These are phyloP conservation scores for Exophiala sideris DNA, from an alignment of 2,329 filamentous ascomycete genomes.

Conservation along the genomic window DNA sequence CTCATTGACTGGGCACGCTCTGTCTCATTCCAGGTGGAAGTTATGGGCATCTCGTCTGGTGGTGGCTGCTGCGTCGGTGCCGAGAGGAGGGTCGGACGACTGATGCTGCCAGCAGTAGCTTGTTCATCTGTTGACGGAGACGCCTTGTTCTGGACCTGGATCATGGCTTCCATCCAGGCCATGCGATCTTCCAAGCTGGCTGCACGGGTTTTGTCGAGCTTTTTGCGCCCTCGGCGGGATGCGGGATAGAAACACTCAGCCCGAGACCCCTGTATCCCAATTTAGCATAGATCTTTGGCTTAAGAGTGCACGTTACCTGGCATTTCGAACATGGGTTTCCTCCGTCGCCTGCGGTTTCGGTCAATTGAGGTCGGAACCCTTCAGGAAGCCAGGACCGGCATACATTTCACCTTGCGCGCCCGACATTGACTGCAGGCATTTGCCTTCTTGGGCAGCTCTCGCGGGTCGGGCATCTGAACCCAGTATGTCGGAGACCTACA, in stretches of 20 bases:
- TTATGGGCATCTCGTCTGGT: background rate
- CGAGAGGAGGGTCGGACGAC: background rate
- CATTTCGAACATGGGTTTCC: too few relatives aligned
- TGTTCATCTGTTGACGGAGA: background rate
- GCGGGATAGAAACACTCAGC: background rate
- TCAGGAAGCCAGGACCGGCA: background rate
- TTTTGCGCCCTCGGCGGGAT: background rate
- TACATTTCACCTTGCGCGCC: background rate
- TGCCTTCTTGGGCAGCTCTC: constrained; percentile 1
- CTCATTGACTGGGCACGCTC: background rate
- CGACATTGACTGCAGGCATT: background rate
- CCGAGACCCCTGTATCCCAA: background rate
- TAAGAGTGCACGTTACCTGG: too few relatives aligned
- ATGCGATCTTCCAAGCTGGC: background rate
- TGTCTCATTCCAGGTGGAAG: background rate
- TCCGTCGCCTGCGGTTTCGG: too few relatives aligned
- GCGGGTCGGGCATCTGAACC: background rate
- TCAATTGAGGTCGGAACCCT: background rate
- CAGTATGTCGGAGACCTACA: too few relatives aligned
- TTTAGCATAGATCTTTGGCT: too few relatives aligned
- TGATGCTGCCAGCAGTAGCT: background rate
- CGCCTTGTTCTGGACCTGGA: background rate
- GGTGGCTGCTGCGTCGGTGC: background rate
- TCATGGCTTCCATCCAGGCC: background rate
- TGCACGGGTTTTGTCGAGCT: background rate